Percentiles rank a stretch among this genome's conserved stretches.
Evolutionary conservation across 2,329 filamentous ascomycete species (phyloP).

Genomic region (Elsinoe batatas): DNA sequence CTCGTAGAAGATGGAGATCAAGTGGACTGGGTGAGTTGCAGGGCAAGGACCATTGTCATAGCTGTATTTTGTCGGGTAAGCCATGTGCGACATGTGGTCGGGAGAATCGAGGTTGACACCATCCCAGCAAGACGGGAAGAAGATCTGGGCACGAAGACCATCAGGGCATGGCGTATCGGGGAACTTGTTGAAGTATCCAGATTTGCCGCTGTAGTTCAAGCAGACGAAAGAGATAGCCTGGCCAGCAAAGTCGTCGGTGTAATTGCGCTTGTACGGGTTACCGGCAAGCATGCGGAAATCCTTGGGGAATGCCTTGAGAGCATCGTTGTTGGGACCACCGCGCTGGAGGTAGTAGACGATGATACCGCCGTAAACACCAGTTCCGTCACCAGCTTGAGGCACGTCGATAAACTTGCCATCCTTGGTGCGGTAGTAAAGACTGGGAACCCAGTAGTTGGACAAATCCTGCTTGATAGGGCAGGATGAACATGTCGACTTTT

Average conservation of each 20-base stretch:
- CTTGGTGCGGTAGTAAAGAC: slow-evolving; percentile 55
- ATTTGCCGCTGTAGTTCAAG: slow-evolving; percentile 37
- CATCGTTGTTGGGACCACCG: slow-evolving; percentile 48
- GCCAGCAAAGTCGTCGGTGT: slow-evolving; percentile 43
- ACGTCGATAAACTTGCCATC: slow-evolving; percentile 52
- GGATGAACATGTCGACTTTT: slow-evolving; percentile 57
- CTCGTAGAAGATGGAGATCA: slow-evolving; percentile 35
- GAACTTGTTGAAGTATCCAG: slow-evolving; percentile 46
- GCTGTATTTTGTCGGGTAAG: slow-evolving; percentile 41
- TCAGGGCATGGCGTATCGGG: slow-evolving; percentile 60
- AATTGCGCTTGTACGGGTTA: slow-evolving; percentile 47
- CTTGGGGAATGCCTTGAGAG: slow-evolving; percentile 60
- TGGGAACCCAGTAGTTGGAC: slow-evolving; percentile 68
- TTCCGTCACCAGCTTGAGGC: slow-evolving; percentile 43
- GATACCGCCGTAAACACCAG: slow-evolving; percentile 47
- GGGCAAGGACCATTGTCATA: slow-evolving; percentile 35
- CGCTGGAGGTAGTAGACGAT: slow-evolving; percentile 61
- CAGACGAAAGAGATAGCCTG: slow-evolving; percentile 51
- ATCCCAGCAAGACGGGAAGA: slow-evolving; percentile 66
- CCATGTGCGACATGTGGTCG: slow-evolving; percentile 56
- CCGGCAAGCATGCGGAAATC: slow-evolving; percentile 65
- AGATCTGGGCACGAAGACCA: slow-evolving; percentile 52
- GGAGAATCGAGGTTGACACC: slow-evolving; percentile 47
- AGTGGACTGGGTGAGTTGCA: slow-evolving; percentile 27
- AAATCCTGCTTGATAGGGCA: slow-evolving; percentile 59